Evolutionary conservation across 208 protist genomes (phyloP).

Genomic region (Phytomonas sp.): DNA sequence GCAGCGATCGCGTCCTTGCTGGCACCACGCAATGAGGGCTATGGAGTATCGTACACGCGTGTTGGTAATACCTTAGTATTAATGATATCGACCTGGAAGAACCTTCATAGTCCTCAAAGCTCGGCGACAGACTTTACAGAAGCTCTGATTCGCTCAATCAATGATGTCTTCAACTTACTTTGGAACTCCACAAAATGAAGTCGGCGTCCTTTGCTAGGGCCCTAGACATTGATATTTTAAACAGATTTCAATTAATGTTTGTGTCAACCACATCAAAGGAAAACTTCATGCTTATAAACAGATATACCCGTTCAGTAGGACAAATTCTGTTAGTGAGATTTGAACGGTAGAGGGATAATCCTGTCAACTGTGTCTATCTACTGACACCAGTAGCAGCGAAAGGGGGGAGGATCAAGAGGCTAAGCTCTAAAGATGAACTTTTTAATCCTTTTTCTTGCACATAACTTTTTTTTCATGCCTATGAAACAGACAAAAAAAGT

Average conservation of each 20-base stretch:
- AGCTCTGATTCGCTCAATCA: neutral
- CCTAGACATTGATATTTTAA: constrained; percentile 1
- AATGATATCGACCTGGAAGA: constrained; percentile 4
- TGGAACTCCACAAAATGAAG: neutral
- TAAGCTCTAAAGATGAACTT: neutral
- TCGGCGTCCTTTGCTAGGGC: neutral
- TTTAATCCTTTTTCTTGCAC: neutral
- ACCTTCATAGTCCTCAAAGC: neutral
- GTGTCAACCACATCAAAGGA: constrained; percentile 1
- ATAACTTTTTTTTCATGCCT: neutral
- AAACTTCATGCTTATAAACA: neutral
- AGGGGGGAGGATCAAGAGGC: neutral
- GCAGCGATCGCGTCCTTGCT: neutral
- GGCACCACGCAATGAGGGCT: neutral
- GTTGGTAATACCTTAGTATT: neutral
- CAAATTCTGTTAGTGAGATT: neutral
- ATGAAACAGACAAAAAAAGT: neutral
- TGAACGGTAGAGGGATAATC: neutral
- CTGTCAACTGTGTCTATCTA: neutral
- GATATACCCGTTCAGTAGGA: neutral
- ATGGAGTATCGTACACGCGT: neutral
- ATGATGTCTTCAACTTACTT: neutral
- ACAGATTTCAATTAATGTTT: constrained; percentile 3
- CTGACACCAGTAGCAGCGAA: neutral
- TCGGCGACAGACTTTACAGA: neutral